Conservation (phyloP, 352 stramenopile genomes). For the Phytopythium helicoides region DNA sequence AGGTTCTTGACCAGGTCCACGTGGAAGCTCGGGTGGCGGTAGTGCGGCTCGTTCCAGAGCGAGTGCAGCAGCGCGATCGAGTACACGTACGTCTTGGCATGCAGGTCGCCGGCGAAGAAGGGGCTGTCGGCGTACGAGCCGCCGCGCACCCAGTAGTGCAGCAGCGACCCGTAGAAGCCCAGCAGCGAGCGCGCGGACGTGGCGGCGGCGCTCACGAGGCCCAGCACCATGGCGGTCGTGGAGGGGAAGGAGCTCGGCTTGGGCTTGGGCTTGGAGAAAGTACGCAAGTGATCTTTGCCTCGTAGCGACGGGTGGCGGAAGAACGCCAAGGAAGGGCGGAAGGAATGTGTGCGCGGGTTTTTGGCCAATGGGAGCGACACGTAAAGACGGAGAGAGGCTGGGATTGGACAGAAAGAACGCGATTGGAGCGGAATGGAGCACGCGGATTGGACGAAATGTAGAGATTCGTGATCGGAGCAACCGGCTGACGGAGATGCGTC, state of each 20-base stretch:
- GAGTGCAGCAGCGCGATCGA: slow-evolving; percentile 93
- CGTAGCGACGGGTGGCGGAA: too few relatives aligned
- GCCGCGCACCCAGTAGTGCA: slow-evolving; percentile 77
- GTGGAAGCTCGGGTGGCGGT: slow-evolving; percentile 94
- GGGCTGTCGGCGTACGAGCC: slow-evolving; percentile 72
- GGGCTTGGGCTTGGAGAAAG: not conserved
- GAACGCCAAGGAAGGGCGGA: too few relatives aligned
- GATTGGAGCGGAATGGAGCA: too few relatives aligned
- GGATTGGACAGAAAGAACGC: too few relatives aligned
- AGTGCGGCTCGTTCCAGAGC: slow-evolving; percentile 95
- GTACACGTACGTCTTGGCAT: slow-evolving; percentile 94
- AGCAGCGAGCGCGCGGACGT: slow-evolving; percentile 38
- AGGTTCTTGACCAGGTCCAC: slow-evolving; percentile 96
- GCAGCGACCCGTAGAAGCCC: slow-evolving; percentile 75
- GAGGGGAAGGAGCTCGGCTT: not conserved
- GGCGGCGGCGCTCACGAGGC: slow-evolving; percentile 22
- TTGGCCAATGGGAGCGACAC: too few relatives aligned
- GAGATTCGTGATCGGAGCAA: too few relatives aligned
- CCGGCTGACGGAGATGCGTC: too few relatives aligned
- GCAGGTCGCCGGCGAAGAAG: slow-evolving; percentile 76
- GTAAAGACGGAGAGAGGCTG: too few relatives aligned
- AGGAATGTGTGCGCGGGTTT: too few relatives aligned
- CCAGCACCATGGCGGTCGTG: slow-evolving; percentile 20
- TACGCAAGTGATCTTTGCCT: slow-evolving; percentile 6
- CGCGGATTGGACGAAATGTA: too few relatives aligned